Conservation (phyloP, 495 filamentous ascomycete genomes). For the Trichoderma asperelloides region DNA sequence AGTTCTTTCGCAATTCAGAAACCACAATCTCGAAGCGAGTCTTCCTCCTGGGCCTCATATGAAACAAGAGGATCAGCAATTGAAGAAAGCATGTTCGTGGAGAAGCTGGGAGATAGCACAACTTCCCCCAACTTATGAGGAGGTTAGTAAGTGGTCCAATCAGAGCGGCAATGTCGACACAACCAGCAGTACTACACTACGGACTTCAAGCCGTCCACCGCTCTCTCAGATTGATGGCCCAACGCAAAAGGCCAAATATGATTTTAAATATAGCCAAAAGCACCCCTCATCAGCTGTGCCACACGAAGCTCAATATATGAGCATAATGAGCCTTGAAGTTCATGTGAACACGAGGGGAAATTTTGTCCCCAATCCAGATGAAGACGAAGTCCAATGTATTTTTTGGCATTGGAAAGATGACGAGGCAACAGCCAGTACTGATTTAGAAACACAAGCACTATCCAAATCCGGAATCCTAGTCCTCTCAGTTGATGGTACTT, state of each 20-base stretch:
- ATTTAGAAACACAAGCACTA: conserved; percentile 26
- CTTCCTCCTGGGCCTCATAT: background rate
- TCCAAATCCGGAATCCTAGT: conserved; percentile 53
- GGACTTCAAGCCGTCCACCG: conserved; percentile 22
- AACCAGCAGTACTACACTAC: conserved; percentile 13
- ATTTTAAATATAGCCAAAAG: conserved; percentile 83
- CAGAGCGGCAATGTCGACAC: conserved; percentile 27
- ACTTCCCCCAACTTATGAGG: conserved; percentile 58
- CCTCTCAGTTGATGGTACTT: conserved; percentile 47
- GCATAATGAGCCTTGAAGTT: conserved; percentile 89
- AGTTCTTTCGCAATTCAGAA: conserved; percentile 22
- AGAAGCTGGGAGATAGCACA: conserved; percentile 56
- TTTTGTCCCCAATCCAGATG: conserved; percentile 75
- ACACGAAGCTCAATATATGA: conserved; percentile 91
- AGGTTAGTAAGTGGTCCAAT: conserved; percentile 63
- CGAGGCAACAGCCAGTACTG: conserved; percentile 29
- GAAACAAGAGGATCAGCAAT: conserved; percentile 34
- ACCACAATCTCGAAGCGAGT: background rate
- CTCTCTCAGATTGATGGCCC: conserved; percentile 84
- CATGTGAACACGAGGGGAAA: conserved; percentile 82
- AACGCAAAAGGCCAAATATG: conserved; percentile 76
- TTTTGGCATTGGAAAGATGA: conserved; percentile 87
- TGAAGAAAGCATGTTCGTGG: conserved; percentile 45
- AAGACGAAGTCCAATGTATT: conserved; percentile 81
- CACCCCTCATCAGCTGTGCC: conserved; percentile 64